Evolutionary conservation across 371 early-diverging fungal genomes (phyloP).

Genomic region (Apophysomyces trapeziformis): DNA sequence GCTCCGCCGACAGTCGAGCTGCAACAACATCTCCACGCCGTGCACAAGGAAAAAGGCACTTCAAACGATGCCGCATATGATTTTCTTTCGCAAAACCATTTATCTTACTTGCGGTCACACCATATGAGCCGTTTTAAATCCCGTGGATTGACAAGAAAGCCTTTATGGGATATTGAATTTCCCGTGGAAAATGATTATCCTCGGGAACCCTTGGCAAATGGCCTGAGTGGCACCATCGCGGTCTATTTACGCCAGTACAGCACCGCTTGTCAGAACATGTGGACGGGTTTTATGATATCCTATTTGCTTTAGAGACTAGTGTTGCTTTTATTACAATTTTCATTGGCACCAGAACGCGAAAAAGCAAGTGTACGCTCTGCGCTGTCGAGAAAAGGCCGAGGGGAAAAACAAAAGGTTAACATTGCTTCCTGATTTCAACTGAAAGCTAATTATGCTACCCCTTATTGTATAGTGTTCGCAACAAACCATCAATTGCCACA

Average conservation of each 20-base stretch:
- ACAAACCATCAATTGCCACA: constrained; percentile 39
- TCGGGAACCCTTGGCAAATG: no score
- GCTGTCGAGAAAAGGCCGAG: not conserved
- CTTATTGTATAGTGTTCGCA: no score
- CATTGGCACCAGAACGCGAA: no score
- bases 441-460: no score
- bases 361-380: not conserved
- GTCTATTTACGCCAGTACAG: no score
- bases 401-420: not conserved
- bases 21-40: not conserved
- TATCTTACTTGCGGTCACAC: not conserved
- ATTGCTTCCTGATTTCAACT: not conserved
- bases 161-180: no score
- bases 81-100: constrained; percentile 2
- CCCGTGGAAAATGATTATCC: no score
- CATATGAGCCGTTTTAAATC: not conserved
- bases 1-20: not conserved
- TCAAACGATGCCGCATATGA: not conserved
- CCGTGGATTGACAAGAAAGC: not conserved
- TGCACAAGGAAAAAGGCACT: not conserved
- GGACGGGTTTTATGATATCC: not conserved
- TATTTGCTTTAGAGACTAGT: not conserved
- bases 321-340: not conserved
- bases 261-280: not conserved
- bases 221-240: no score